These are phyloP conservation scores for Ustanciosporium gigantosporum DNA, from an alignment of 1,284 basidiomycete genomes.

Conservation along the genomic window DNA sequence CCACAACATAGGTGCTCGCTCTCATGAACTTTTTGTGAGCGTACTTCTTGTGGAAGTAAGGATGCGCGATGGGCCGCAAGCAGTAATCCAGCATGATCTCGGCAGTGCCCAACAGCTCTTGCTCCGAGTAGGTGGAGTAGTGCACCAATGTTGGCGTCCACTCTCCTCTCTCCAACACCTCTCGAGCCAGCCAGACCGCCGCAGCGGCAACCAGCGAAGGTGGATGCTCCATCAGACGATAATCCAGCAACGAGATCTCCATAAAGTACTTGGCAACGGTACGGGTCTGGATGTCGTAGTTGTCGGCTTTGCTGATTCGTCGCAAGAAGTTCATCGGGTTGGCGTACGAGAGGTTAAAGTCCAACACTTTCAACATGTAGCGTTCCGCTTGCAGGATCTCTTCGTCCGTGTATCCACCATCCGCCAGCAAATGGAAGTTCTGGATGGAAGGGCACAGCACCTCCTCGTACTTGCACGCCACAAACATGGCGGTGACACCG, in stretches of 20 bases:
- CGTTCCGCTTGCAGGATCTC: slow-evolving; percentile 71
- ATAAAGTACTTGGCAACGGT: slow-evolving; percentile 80
- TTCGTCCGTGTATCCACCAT: slow-evolving; percentile 56
- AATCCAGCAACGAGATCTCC: slow-evolving; percentile 87
- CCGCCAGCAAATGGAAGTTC: slow-evolving; percentile 71
- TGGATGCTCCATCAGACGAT: slow-evolving; percentile 76
- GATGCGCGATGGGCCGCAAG: slow-evolving; percentile 52
- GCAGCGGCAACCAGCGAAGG: slow-evolving; percentile 87
- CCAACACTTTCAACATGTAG: slow-evolving; percentile 86
- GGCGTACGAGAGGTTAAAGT: slow-evolving; percentile 89
- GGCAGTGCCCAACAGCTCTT: slow-evolving; percentile 79
- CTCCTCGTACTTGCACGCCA: slow-evolving; percentile 95
- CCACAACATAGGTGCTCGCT: slow-evolving; percentile 53
- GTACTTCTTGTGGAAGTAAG: slow-evolving; percentile 59
- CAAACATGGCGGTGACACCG: slow-evolving; percentile 88
- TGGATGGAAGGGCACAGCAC: slow-evolving; percentile 85
- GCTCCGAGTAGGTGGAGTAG: slow-evolving; percentile 87
- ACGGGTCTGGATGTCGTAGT: slow-evolving; percentile 76
- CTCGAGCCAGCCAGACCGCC: slow-evolving; percentile 84
- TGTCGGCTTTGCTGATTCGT: slow-evolving; percentile 64
- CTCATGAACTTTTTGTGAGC: slow-evolving; percentile 60
- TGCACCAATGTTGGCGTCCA: slow-evolving; percentile 85
- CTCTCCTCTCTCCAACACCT: slow-evolving; percentile 78
- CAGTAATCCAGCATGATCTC: slow-evolving; percentile 89
- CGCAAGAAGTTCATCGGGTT: slow-evolving; percentile 92